phyloP scores from a whole-genome alignment of 2,329 filamentous ascomycete genomes.

The Laburnicola sp. region DNA sequence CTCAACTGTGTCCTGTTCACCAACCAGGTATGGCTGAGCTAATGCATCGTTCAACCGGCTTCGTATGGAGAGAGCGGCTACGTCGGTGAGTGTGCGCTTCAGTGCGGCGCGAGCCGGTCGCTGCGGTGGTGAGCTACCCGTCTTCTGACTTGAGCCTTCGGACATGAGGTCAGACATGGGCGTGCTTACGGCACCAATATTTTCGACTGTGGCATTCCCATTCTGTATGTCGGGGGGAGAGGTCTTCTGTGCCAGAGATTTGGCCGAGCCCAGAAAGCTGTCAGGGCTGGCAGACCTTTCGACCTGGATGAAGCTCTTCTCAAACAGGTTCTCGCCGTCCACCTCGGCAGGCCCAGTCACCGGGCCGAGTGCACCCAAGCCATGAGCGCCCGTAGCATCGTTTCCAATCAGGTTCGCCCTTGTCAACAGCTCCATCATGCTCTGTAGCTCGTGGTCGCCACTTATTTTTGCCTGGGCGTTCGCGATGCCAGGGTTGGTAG shows the following conservation, averaged over 20 bases:
- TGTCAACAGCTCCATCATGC: constrained; percentile 85
- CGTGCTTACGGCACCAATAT: constrained; percentile 18
- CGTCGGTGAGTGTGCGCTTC: constrained; percentile 87
- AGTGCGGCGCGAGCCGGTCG: constrained; percentile 61
- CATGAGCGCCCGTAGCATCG: constrained; percentile 60
- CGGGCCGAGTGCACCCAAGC: constrained; percentile 60
- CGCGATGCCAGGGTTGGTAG: constrained; percentile 73
- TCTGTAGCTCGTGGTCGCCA: constrained; percentile 84
- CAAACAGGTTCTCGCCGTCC: constrained; percentile 79
- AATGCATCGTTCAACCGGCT: constrained; percentile 83
- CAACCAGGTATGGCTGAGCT: constrained; percentile 76
- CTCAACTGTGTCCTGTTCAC: constrained; percentile 50
- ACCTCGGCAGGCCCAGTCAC: constrained; percentile 78
- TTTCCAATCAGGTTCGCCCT: constrained; percentile 77
- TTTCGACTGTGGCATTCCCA: constrained; percentile 15
- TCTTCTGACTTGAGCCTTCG: constrained; percentile 26
- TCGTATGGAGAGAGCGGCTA: constrained; percentile 72
- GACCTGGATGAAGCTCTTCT: constrained; percentile 71
- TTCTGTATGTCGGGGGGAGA: constrained; percentile 12
- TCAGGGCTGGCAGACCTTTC: constrained; percentile 53
- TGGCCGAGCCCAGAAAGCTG: constrained; percentile 34
- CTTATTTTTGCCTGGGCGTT: constrained; percentile 80
- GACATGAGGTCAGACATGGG: constrained; percentile 27
- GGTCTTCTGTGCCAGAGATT: constrained; percentile 22
- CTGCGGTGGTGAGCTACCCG: constrained; percentile 25